Evolutionary conservation across 148 eudicot genomes (phyloP).

Genomic region (Persicaria tinctoria): DNA sequence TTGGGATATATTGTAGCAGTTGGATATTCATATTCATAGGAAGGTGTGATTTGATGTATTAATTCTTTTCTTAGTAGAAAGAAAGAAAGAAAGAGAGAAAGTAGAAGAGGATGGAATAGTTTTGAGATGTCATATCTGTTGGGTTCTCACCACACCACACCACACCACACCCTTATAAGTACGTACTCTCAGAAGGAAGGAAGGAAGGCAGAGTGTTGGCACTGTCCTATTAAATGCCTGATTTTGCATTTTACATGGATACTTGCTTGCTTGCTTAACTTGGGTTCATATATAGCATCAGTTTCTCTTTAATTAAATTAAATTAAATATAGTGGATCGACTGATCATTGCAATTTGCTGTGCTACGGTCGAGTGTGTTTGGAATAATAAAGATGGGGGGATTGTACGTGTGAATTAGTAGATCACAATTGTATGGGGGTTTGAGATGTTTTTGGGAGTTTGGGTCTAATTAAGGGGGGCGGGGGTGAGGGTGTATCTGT

Average conservation of each 20-base stretch:
- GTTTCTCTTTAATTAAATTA: no score
- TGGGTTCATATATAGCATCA: neutral
- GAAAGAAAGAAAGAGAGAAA: neutral
- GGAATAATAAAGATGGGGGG: no score
- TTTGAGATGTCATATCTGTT: constrained; percentile 1
- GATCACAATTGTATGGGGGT: no score
- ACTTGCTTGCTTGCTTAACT: neutral
- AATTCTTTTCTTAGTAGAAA: neutral
- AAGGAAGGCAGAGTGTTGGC: neutral
- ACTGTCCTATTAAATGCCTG: constrained; percentile 2
- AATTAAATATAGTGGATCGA: no score
- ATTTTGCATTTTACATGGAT: neutral
- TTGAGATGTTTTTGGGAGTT: neutral
- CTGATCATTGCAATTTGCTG: no score
- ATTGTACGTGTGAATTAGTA: no score
- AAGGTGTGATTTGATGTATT: neutral
- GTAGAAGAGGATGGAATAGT: neutral
- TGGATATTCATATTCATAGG: constrained; percentile 7
- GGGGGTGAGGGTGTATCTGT: neutral
- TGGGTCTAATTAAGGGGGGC: neutral
- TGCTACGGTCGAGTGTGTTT: no score
- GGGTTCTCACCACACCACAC: neutral
- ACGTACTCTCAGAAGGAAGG: neutral
- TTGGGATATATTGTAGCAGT: neutral
- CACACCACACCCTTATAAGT: no score